These are phyloP conservation scores for Mycena crocata DNA, from an alignment of 768 basidiomycete species.

Conservation along the genomic window DNA sequence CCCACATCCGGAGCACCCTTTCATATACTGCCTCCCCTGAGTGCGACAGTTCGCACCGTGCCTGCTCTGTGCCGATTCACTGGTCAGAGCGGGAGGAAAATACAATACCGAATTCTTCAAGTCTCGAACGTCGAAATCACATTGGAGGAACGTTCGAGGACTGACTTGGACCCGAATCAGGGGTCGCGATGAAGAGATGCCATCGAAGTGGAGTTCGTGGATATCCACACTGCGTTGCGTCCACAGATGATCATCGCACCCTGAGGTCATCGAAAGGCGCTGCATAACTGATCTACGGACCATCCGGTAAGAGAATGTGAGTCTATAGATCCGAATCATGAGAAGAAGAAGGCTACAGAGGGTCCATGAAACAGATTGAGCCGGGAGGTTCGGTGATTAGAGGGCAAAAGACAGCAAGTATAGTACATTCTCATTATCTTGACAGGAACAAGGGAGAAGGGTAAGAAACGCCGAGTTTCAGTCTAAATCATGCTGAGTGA, in stretches of 20 bases:
- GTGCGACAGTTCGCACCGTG: constrained; percentile 17
- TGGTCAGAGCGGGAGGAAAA: not conserved
- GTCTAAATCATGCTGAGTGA: not conserved
- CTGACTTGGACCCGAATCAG: not conserved
- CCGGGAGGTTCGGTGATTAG: constrained; percentile 23
- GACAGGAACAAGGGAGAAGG: constrained; percentile 15
- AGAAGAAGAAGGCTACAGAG: not conserved
- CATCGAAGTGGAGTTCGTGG: constrained; percentile 2
- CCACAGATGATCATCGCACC: constrained; percentile 10
- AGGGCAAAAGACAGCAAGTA: constrained; percentile 3
- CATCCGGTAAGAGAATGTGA: not conserved
- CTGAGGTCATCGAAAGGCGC: not conserved
- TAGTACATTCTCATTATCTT: constrained; percentile 12
- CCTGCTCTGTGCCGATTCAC: not conserved
- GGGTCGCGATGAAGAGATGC: constrained; percentile 9
- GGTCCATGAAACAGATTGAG: constrained; percentile 22
- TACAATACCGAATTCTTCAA: not conserved
- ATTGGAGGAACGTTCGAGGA: not conserved
- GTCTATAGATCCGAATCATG: constrained; percentile 20
- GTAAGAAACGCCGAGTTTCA: constrained; percentile 17
- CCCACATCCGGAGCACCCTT: constrained; percentile 8
- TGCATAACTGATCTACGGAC: constrained; percentile 9
- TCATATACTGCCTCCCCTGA: not conserved
- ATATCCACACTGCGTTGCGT: constrained; percentile 11
- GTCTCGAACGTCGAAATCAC: not conserved